These are phyloP conservation scores for Cladophialophora yegresii DNA, from an alignment of 2,329 filamentous ascomycete genomes.

Conservation along the genomic window DNA sequence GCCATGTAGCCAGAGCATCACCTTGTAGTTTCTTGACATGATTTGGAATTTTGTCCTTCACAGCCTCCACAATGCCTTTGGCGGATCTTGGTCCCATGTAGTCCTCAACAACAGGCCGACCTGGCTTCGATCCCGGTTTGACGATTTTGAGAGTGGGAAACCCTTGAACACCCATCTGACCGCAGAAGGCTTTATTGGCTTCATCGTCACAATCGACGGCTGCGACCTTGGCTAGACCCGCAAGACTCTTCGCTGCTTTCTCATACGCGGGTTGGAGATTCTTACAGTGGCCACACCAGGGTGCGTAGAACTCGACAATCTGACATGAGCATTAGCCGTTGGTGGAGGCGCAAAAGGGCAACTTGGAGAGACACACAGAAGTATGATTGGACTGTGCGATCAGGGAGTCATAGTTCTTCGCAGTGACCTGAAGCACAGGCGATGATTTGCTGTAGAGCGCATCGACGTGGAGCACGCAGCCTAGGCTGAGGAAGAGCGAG, in stretches of 20 bases:
- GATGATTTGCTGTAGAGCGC: constrained; percentile 84
- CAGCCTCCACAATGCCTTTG: constrained; percentile 83
- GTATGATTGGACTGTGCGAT: constrained; percentile 90
- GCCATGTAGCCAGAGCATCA: constrained; percentile 74
- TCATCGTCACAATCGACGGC: constrained; percentile 96
- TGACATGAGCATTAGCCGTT: constrained; percentile 38
- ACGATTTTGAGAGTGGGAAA: constrained; percentile 97
- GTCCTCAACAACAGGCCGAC: constrained; percentile 81
- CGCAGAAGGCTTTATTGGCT: constrained; percentile 83
- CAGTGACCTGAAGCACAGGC: constrained; percentile 78
- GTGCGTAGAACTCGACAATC: constrained; percentile 80
- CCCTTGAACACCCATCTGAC: constrained; percentile 81
- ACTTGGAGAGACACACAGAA: constrained; percentile 62
- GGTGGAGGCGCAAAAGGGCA: background rate
- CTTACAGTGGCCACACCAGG: constrained; percentile 97
- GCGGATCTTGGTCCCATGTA: constrained; percentile 82
- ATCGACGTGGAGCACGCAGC: constrained; percentile 60
- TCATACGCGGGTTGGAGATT: constrained; percentile 95
- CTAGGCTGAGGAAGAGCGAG: constrained; percentile 49
- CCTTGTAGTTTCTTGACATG: constrained; percentile 80
- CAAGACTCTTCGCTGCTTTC: constrained; percentile 83
- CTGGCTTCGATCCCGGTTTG: constrained; percentile 76
- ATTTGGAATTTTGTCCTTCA: constrained; percentile 87
- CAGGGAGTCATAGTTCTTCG: constrained; percentile 75
- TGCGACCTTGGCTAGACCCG: constrained; percentile 91